Evolutionary conservation across 1,284 basidiomycete genomes (phyloP).

Genomic region (Golubevia sp.): DNA sequence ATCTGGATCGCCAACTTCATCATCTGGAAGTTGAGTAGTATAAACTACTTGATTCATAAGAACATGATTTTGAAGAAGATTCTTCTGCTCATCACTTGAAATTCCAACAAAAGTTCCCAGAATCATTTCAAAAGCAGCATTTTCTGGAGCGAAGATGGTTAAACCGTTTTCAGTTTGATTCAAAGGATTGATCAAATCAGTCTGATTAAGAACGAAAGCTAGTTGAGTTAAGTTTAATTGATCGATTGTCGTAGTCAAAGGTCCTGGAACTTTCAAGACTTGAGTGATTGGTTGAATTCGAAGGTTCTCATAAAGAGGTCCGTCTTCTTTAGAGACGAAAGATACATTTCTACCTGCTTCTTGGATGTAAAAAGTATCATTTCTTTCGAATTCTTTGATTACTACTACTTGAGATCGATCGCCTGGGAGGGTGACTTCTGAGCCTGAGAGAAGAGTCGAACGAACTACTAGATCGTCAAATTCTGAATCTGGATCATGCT

Average conservation of each 20-base stretch:
- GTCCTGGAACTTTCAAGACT: constrained; percentile 26
- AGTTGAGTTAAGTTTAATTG: too few species aligned
- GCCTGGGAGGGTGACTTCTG: constrained; percentile 19
- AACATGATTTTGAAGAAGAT: constrained; percentile 36
- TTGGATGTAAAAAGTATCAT: constrained; percentile 31
- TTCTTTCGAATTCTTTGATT: constrained; percentile 15
- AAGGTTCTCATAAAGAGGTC: constrained; percentile 28
- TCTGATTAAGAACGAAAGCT: too few species aligned
- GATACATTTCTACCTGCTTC: constrained; percentile 30
- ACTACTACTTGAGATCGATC: constrained; percentile 35
- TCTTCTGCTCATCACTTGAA: constrained; percentile 9
- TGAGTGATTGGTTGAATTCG: constrained; percentile 28
- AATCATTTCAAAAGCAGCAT: constrained; percentile 25
- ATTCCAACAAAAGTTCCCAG: constrained; percentile 9
- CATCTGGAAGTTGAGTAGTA: constrained; percentile 10
- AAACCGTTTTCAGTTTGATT: too few species aligned
- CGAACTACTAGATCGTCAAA: constrained; percentile 21
- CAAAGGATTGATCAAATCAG: too few species aligned
- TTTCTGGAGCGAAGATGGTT: constrained; percentile 35
- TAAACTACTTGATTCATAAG: constrained; percentile 38
- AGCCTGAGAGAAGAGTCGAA: constrained; percentile 14
- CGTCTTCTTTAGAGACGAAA: constrained; percentile 21
- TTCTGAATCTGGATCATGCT: too few species aligned
- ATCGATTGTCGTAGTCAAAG: too few species aligned
- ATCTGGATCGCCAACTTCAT: not conserved